Evolutionary conservation across 345 rosid genomes (phyloP), one percentile per base, ranked within the genome.

Genomic region (Populus nigra): DNA sequence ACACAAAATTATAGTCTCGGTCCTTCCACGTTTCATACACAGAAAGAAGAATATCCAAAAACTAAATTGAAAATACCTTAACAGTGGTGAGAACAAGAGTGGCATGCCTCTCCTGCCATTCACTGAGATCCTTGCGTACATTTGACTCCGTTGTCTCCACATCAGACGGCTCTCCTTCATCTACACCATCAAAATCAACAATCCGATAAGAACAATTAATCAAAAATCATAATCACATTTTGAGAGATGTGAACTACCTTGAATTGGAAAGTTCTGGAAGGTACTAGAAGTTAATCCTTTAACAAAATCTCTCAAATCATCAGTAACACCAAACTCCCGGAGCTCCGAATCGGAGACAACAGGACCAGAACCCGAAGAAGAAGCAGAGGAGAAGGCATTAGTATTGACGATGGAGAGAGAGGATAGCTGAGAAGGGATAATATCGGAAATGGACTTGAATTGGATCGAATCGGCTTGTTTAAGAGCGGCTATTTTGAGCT

Each of bases 31-130:
- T 1, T 8, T 39, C 53, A 7, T 16, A 71, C 15, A 57, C 7
- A 29, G 12, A 61, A 50, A 31, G 12, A 74, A 29, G 31, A 17
- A 65, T 38, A 20, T 45, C 11, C 18, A 68, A 33, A 53, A 35
- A 23, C 25, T 17, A 31, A 35, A 36, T 41, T 1, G 68, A 76
- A 23, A 57, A 36, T 72, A 93, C 99, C 98, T 95, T 93, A 49
- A 95, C 97, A 33, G 93, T 90, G 43, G 89, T 83, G 69, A 95
- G 97, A 82, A 95, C 98, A 61, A 95, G 93, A 59, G 94, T 90
- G 59, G 99, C 99, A 79, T 95, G 99, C 76, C 88, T 90, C 90
- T 94, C 98, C 75, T 95, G 99, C 99, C 99, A 95, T 77, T 91
- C 94, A 4, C 88, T 88, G 7, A 95, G 93, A 91, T 95, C 99